A percentile compares a stretch with the other conserved stretches of the same genome.
Conservation (phyloP, 139 green algal species). For the Volvox reticuliferus region DNA sequence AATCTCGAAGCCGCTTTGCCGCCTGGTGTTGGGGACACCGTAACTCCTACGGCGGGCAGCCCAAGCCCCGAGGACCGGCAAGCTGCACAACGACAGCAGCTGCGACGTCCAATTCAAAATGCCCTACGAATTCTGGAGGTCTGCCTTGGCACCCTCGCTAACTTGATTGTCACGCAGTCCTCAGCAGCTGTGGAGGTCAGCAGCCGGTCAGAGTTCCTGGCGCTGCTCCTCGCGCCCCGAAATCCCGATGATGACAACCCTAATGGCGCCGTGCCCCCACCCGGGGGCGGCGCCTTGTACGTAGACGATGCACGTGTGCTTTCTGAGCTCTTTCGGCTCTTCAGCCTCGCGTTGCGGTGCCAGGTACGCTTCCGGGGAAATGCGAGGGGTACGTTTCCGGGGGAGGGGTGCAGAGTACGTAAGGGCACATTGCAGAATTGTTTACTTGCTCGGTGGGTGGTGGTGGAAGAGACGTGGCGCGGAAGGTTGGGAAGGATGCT, state of each 20-base stretch:
- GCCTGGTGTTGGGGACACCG: not conserved
- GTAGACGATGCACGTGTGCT: slow-evolving; percentile 37
- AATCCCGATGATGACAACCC: not conserved
- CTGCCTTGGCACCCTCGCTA: slow-evolving; percentile 1
- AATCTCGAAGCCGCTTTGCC: not conserved
- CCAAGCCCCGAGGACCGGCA: not conserved
- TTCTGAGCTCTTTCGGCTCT: slow-evolving; percentile 23
- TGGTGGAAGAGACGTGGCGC: no score
- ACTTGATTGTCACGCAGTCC: slow-evolving; percentile 2
- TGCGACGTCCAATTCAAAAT: not conserved
- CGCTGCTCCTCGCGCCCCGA: not conserved
- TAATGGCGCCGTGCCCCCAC: not conserved
- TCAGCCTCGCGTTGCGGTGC: slow-evolving; percentile 18
- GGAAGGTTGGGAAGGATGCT: no score
- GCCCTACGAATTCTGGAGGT: slow-evolving; percentile 34
- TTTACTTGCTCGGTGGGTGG: no score
- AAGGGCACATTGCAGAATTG: no score
- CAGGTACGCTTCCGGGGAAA: not conserved
- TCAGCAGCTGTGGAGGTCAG: not conserved
- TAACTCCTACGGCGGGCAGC: not conserved
- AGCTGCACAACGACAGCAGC: not conserved
- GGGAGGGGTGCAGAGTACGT: no score
- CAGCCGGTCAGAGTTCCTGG: slow-evolving; percentile 8
- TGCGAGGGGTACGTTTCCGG: no score
- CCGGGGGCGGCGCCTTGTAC: not conserved